Evolutionary conservation across 2,329 filamentous ascomycete species (phyloP), one percentile per base, ranked within the genome.

Genomic region (Cladosporium oxysporum): DNA sequence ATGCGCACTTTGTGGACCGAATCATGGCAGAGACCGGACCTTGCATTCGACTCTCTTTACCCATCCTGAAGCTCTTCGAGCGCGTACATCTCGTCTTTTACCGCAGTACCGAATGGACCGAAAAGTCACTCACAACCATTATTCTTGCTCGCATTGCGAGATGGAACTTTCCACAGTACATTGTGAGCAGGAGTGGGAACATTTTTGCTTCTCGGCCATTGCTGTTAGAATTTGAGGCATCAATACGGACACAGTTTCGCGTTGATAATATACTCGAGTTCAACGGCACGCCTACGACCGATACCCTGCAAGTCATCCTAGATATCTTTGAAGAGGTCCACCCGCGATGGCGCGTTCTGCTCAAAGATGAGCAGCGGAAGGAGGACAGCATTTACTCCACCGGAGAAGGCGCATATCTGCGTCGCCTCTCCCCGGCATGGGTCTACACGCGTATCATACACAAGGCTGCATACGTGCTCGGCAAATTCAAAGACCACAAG

Each of bases 81-180:
- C 87, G 95, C 29, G 93, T 98, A 0, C 95, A 98, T 79, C 81
- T 99, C 2, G 93, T 99, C 31, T 99, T 97, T 77, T 98, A 98
- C 77, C 86, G 94, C 66, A 97, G 93, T 11, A 96, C 92, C 0
- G 91, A 97, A 76, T 99, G 95, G 95, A 96, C 93, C 0, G 94
- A 98, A 73, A 98, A 97, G 77, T 97, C 94, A 1, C 82, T 99
- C 16, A 98, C 92, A 1, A 94, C 93, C 0, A 94, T 98, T 63
- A 97, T 99, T 53, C 84, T 99, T 5, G 92, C 95, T 8, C 93
- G 94, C 69, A 96, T 96, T 66, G 91, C 93, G 1, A 86, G 88
- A 52, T 86, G 92, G 41, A 95, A 93, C 75, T 99, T 97, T 70
- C 93, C 94, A 0, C 83, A 90, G 3, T 99, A 97, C 74, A 86